These are phyloP conservation scores for Ophiocordyceps camponoti-leonardi DNA, from an alignment of 2,329 filamentous ascomycete species.

Conservation along the genomic window DNA sequence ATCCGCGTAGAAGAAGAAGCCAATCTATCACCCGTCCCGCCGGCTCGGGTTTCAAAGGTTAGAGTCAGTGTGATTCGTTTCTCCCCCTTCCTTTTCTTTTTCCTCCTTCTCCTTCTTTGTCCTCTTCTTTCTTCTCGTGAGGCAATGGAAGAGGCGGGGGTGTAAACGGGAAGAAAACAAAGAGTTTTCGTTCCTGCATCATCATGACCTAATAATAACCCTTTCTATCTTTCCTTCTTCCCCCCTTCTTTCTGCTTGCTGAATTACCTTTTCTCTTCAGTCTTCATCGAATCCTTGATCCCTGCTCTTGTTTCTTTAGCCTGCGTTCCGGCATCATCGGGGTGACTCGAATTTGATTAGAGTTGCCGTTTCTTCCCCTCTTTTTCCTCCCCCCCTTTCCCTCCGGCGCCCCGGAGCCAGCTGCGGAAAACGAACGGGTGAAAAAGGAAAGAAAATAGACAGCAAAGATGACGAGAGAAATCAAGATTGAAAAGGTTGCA, in stretches of 20 bases:
- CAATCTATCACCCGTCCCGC: neutral
- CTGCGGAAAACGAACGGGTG: no score
- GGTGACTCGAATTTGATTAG: no score
- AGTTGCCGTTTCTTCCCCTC: no score
- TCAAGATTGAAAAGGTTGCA: no score
- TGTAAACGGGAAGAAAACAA: no score
- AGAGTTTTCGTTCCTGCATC: neutral
- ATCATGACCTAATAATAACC: neutral
- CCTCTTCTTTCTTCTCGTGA: neutral
- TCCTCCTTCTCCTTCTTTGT: neutral
- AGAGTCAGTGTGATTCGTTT: neutral
- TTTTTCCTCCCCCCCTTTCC: neutral
- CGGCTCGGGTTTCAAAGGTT: neutral
- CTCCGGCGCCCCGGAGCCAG: neutral
- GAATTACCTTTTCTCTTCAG: no score
- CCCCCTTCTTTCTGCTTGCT: neutral
- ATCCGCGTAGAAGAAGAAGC: no score
- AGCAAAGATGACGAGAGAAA: no score
- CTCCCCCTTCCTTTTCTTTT: neutral
- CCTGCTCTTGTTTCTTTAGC: no score
- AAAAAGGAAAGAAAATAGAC: neutral
- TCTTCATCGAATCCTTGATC: no score
- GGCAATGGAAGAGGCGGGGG: no score
- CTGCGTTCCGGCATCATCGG: no score
- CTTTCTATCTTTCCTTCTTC: neutral